Base-by-base conservation (phyloP, 148 eudicot genomes). In the Cornus suecica region DNA sequence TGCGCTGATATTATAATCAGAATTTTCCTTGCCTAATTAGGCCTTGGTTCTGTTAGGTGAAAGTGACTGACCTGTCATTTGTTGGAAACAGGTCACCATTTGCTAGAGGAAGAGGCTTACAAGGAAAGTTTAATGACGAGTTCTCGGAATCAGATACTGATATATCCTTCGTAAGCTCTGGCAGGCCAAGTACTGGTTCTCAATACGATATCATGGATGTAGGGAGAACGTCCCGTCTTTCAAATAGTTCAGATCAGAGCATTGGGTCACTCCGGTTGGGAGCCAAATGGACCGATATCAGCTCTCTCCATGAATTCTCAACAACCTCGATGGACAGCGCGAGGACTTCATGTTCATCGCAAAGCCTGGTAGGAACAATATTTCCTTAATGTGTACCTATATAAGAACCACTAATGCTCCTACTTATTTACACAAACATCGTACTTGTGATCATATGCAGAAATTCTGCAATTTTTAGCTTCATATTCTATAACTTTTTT, bases 101-200 rank as follows among this genome's bases (percentile, higher is more conserved):
- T 61, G 26, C 74, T 41, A 73, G 80, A 65, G 77, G 74, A 78
- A 74, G 74, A 70, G 80, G 86, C 34, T 52, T 81, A 8, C 73
- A 72, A 62, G 85, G 80, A 51, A 83, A 65, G 76, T 31, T 87
- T 25, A 71, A 75, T 61, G 80, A 80, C 0, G 96, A 92, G 32
- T 69, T 90, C 31, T 84, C 89, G 8, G 94, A 89, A 74, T 32
- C 81, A 65, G 90, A 88, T 28, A 80, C 88, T 28, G 98, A 94
- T 76, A 82, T 94, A 77, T 92, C 98, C 61, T 94, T 92, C 69
- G 83, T 89, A 45, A 89, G 96, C 84, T 86, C 91, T 7, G 90
- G 86, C 30, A 89, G 95, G 70, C 81, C 89, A 41, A 92, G 97
- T 69, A 76, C 75, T 29, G 97, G 82, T 42, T 7, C 83, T 27